Evolutionary conservation across 495 filamentous ascomycete genomes (phyloP).

Genomic region (Hypoxylon trugodes): DNA sequence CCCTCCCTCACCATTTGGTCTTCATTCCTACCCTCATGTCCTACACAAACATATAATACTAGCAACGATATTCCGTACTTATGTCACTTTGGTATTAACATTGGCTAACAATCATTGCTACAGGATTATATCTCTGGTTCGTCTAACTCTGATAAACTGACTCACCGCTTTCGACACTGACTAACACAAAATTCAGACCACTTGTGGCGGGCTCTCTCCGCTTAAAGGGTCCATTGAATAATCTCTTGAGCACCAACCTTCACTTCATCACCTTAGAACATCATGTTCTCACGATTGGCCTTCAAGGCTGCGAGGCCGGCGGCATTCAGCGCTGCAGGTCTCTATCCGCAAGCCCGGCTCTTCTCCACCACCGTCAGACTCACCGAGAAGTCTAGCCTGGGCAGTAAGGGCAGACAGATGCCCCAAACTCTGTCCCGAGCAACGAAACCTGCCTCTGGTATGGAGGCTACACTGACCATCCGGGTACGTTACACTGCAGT

Average conservation of each 20-base stretch:
- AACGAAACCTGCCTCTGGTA: constrained; percentile 71
- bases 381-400: constrained; percentile 56
- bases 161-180: constrained; percentile 58
- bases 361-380: constrained; percentile 60
- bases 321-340: constrained; percentile 49
- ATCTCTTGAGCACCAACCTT: constrained; percentile 34
- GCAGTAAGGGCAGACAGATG: constrained; percentile 70
- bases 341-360: constrained; percentile 56
- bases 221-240: constrained; percentile 50
- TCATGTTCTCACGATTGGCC: constrained; percentile 76
- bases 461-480: constrained; percentile 90
- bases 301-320: constrained; percentile 59
- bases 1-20: constrained; percentile 6
- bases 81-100: constrained; percentile 24
- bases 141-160: constrained; percentile 45
- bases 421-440: constrained; percentile 50
- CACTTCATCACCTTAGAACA: constrained; percentile 44
- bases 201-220: constrained; percentile 88
- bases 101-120: constrained; percentile 47
- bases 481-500: constrained; percentile 61
- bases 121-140: constrained; percentile 96
- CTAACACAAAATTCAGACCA: constrained; percentile 71
- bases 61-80: constrained; percentile 7
- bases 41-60: not conserved
- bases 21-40: constrained; percentile 12